Conservation (phyloP, 305 asterid genomes). For the Nicotiana rustica region DNA sequence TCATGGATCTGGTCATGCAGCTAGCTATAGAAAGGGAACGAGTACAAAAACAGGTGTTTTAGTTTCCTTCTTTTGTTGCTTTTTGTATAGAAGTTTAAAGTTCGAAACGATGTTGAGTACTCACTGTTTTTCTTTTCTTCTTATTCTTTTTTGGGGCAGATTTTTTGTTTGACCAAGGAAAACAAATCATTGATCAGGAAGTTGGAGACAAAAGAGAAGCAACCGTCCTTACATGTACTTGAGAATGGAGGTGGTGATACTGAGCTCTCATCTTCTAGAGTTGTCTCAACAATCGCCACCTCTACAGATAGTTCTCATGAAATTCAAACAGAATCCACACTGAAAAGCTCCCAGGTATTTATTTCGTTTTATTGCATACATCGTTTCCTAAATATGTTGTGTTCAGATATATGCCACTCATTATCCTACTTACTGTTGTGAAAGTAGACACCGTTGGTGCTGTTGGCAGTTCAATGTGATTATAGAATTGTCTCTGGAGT, state of each 20-base stretch:
- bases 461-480: neutral
- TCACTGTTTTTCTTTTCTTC: constrained; percentile 21
- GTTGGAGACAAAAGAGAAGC: constrained; percentile 42
- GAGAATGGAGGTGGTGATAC: constrained; percentile 36
- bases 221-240: constrained; percentile 35
- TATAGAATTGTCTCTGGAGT: neutral
- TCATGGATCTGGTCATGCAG: constrained; percentile 76
- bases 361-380: neutral
- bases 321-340: constrained; percentile 44
- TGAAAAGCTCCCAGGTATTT: constrained; percentile 45
- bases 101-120: neutral
- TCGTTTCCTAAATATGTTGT: neutral
- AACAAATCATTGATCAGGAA: constrained; percentile 64
- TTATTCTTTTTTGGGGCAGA: constrained; percentile 46
- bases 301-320: constrained; percentile 42
- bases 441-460: neutral
- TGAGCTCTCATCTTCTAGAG: constrained; percentile 37
- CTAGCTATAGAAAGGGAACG: constrained; percentile 80
- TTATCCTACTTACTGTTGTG: neutral
- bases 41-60: constrained; percentile 65
- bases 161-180: constrained; percentile 59
- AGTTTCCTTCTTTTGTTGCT: neutral
- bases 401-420: neutral
- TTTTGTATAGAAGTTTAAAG: neutral
- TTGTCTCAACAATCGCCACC: constrained; percentile 35